A percentile compares a stretch with the other conserved stretches of the same genome.
Conservation (phyloP, 176 grass and related monocot species). For the Areca catechu region DNA sequence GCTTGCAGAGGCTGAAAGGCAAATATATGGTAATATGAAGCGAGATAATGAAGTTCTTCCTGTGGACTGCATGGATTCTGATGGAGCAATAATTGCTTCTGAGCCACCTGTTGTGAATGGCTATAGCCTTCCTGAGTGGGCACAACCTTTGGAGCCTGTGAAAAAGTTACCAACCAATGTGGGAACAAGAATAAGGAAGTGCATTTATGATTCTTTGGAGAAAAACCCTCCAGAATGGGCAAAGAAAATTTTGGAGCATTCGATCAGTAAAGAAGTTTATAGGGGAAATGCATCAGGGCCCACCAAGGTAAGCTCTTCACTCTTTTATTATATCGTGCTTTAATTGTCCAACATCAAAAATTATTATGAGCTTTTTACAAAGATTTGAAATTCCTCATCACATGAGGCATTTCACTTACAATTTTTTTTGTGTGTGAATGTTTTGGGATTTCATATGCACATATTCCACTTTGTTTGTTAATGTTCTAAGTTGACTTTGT, state of each 20-base stretch:
- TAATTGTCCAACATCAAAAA: too few relatives aligned
- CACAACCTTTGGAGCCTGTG: conserved; percentile 78
- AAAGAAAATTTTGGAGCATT: conserved; percentile 81
- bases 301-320: conserved; percentile 48
- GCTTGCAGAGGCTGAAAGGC: conserved; percentile 75
- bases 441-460: too few relatives aligned
- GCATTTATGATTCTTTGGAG: conserved; percentile 78
- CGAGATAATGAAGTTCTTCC: conserved; percentile 53
- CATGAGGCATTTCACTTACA: too few relatives aligned
- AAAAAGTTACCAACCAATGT: conserved; percentile 98
- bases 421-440: too few relatives aligned
- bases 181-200: conserved; percentile 96
- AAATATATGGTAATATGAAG: conserved; percentile 46
- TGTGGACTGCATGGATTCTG: conserved; percentile 63
- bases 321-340: too few relatives aligned
- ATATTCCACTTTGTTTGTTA: too few relatives aligned
- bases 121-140: conserved; percentile 73
- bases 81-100: conserved; percentile 29
- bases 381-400: too few relatives aligned
- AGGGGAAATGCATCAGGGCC: conserved; percentile 97
- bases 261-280: conserved; percentile 95
- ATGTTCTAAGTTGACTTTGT: too few relatives aligned
- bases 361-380: too few relatives aligned
- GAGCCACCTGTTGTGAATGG: conserved; percentile 37
- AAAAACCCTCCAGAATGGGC: conserved; percentile 94